Conservation (phyloP, 345 rosid species). For the Mangifera indica region DNA sequence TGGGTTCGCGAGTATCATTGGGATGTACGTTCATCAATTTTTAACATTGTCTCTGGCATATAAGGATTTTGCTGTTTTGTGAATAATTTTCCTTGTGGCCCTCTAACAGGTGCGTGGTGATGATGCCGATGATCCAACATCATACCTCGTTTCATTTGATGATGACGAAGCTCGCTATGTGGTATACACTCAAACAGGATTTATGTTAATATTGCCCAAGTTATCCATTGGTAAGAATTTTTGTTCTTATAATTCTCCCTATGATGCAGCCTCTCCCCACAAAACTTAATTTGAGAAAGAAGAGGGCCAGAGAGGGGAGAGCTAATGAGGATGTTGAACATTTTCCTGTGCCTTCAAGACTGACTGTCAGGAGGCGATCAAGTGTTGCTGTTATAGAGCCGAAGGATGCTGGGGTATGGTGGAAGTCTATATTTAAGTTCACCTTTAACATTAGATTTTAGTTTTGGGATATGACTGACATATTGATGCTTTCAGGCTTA, state of each 20-base stretch:
- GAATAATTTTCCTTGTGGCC: neutral
- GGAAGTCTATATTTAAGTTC: constrained; percentile 8
- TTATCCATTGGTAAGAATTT: constrained; percentile 6
- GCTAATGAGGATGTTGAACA: constrained; percentile 81
- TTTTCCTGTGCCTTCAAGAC: constrained; percentile 73
- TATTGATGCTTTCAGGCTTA: constrained; percentile 44
- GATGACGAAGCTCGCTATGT: constrained; percentile 73
- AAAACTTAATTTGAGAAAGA: constrained; percentile 71
- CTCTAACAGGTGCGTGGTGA: constrained; percentile 62
- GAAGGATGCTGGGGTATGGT: constrained; percentile 67
- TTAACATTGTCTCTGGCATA: neutral
- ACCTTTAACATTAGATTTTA: neutral
- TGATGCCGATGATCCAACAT: constrained; percentile 66
- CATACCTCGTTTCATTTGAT: constrained; percentile 79
- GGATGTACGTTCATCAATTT: constrained; percentile 65
- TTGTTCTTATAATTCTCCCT: constrained; percentile 2
- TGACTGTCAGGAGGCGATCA: constrained; percentile 67
- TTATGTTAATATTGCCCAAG: neutral
- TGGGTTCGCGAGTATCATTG: constrained; percentile 95
- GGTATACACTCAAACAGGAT: constrained; percentile 42
- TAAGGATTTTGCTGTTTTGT: constrained; percentile 3
- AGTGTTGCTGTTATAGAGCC: constrained; percentile 58
- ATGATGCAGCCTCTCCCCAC: constrained; percentile 81
- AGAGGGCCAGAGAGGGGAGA: constrained; percentile 86
- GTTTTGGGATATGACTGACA: constrained; percentile 12